These are phyloP conservation scores for Leersia perrieri DNA, from an alignment of 176 grass and related monocot genomes.

Conservation along the genomic window DNA sequence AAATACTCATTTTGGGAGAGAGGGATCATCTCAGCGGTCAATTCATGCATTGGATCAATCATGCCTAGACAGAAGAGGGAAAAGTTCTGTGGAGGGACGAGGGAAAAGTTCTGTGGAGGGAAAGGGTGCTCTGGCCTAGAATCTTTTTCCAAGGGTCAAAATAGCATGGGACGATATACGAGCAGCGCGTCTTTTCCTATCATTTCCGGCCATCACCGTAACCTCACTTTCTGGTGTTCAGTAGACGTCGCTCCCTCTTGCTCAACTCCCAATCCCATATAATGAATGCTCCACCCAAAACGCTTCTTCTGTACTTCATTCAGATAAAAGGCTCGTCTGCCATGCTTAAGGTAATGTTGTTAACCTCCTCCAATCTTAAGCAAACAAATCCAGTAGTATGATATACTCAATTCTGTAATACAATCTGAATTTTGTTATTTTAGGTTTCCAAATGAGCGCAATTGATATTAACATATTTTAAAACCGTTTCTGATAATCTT, in stretches of 20 bases:
- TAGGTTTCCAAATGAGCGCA: background rate
- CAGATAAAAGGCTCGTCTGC: background rate
- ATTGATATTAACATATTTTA: background rate
- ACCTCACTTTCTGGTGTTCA: slow-evolving; percentile 13
- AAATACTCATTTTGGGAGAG: background rate
- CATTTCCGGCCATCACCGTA: slow-evolving; percentile 1
- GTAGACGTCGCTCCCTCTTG: background rate
- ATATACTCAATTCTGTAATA: background rate
- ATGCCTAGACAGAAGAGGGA: slow-evolving; percentile 11
- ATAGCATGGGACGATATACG: background rate
- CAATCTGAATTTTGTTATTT: background rate
- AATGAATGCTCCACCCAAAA: background rate
- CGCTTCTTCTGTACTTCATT: background rate
- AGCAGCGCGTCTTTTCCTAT: slow-evolving; percentile 23
- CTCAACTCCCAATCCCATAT: no score
- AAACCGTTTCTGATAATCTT: background rate
- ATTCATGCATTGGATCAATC: slow-evolving; percentile 25
- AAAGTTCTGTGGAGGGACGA: background rate
- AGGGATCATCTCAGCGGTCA: background rate
- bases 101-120: background rate
- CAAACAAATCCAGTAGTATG: background rate
- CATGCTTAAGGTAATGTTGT: background rate
- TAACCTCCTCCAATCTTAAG: background rate
- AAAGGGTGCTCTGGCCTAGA: background rate
- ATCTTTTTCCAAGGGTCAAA: slow-evolving; percentile 28